Base-by-base conservation (phyloP, 2,329 filamentous ascomycete genomes). In the Alternaria postmessia region DNA sequence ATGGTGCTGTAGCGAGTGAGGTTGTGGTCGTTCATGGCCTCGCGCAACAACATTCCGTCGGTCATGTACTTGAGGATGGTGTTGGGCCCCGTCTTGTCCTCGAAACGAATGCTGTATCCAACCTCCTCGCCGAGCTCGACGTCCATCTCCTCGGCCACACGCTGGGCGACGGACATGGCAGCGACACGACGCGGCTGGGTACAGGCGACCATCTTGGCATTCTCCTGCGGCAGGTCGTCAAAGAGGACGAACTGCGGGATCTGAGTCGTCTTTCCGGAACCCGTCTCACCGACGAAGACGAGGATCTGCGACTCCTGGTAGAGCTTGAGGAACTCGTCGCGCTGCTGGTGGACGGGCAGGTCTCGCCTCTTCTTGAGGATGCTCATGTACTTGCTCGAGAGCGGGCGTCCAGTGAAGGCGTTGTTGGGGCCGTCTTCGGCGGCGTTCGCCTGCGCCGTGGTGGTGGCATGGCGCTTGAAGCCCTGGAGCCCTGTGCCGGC, bases 51-150 rank as follows among this genome's bases (percentile, higher is more conserved):
- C 92, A 98, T 98, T 79, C 95, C 95, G 73, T 99, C 95, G 16
- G 95, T 99, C 94, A 99, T 97, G 82, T 99, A 99, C 82, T 99
- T 99, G 83, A 99, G 97, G 74, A 90, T 92, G 1, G 95, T 99
- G 18, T 89, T 86, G 2, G 92, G 88, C 65, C 90, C 92, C 0
- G 94, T 97, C 76, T 90, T 91, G 80, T 99, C 95, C 75, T 99
- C 95, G 75, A 99, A 99, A 76, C 95, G 92, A 75, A 99, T 97
- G 7, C 92, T 97, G 77, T 99, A 99, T 55, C 95, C 95, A 64
- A 99, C 94, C 76, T 97, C 94, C 57, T 94, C 89, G 34, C 95
- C 95, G 12, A 98, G 85, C 65, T 90, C 86, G 70, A 94, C 97
- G 16, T 95, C 94, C 60, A 98, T 93, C 81, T 99, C 95, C 75